These are phyloP conservation scores for Sclerotiophoma versabilis DNA, from an alignment of 2,329 filamentous ascomycete species.

Conservation along the genomic window DNA sequence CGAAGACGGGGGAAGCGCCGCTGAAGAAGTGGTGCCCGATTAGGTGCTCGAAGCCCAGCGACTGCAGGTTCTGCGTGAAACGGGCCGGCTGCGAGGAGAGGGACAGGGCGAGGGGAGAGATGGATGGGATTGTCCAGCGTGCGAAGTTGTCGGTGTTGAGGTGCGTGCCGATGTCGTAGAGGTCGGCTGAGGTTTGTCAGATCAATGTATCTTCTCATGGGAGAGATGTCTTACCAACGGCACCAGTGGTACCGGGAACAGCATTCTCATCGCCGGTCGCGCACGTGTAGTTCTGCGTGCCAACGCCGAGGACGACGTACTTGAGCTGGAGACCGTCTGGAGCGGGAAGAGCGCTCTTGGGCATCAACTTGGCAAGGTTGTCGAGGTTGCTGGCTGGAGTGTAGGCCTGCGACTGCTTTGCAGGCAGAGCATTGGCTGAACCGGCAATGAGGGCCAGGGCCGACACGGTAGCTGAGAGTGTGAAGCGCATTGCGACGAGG, in stretches of 20 bases:
- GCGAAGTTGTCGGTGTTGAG: constrained; percentile 41
- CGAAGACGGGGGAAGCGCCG: constrained; percentile 64
- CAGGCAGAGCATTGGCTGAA: constrained; percentile 27
- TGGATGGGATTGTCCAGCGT: constrained; percentile 41
- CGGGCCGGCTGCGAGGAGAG: constrained; percentile 27
- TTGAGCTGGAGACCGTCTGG: constrained; percentile 49
- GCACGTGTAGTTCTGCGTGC: constrained; percentile 63
- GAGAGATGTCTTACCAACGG: constrained; percentile 33
- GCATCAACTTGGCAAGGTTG: constrained; percentile 36
- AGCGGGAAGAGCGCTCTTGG: constrained; percentile 38
- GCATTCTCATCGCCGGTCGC: constrained; percentile 29
- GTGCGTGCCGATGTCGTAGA: constrained; percentile 46
- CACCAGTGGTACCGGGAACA: constrained; percentile 43
- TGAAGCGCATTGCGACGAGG: constrained; percentile 38
- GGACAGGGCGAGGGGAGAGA: constrained; percentile 44
- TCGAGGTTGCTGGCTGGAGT: constrained; percentile 29
- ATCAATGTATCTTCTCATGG: neutral
- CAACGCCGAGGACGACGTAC: constrained; percentile 57
- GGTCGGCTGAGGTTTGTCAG: constrained; percentile 37
- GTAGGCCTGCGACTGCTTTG: constrained; percentile 18
- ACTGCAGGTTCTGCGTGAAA: constrained; percentile 37
- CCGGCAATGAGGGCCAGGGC: constrained; percentile 27
- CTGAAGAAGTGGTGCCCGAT: constrained; percentile 74
- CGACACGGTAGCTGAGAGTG: constrained; percentile 32
- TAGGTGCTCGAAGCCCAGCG: constrained; percentile 47